phyloP scores from a whole-genome alignment of 2,329 filamentous ascomycete species.

The Venturia effusa region DNA sequence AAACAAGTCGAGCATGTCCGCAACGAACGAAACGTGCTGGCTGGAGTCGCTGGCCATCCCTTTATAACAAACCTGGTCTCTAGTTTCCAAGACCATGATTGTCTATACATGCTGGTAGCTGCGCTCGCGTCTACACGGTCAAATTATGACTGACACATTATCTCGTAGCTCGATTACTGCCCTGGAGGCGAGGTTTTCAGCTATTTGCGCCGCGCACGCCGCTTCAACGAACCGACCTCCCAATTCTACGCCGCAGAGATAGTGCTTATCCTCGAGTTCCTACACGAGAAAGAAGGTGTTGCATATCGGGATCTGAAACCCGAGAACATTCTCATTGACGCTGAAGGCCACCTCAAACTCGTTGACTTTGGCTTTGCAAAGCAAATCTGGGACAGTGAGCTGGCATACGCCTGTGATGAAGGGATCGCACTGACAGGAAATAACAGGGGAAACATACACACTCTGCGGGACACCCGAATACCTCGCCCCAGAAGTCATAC shows the following conservation, averaged over 20 bases:
- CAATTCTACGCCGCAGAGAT: conserved; percentile 81
- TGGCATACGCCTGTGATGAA: neutral
- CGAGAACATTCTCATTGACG: conserved; percentile 70
- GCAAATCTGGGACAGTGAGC: conserved; percentile 50
- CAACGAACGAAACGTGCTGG: conserved; percentile 69
- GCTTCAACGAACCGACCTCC: conserved; percentile 68
- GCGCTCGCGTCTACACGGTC: conserved; percentile 6
- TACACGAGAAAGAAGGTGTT: conserved; percentile 70
- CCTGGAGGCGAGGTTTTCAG: conserved; percentile 78
- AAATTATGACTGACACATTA: conserved; percentile 16
- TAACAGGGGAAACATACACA: conserved; percentile 61
- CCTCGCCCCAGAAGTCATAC: conserved; percentile 73
- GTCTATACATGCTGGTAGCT: conserved; percentile 62
- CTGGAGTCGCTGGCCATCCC: conserved; percentile 66
- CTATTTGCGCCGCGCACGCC: conserved; percentile 64
- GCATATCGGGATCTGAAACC: conserved; percentile 77
- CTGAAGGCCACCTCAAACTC: conserved; percentile 67
- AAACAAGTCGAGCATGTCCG: conserved; percentile 83
- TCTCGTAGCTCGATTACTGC: conserved; percentile 59
- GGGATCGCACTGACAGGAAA: neutral
- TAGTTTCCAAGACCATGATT: conserved; percentile 70
- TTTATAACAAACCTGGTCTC: conserved; percentile 73
- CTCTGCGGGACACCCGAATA: conserved; percentile 78
- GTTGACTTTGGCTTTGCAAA: conserved; percentile 84
- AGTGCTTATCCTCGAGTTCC: conserved; percentile 67